Base-by-base conservation (phyloP, 106 monocot species). In the Acorus calamus region DNA sequence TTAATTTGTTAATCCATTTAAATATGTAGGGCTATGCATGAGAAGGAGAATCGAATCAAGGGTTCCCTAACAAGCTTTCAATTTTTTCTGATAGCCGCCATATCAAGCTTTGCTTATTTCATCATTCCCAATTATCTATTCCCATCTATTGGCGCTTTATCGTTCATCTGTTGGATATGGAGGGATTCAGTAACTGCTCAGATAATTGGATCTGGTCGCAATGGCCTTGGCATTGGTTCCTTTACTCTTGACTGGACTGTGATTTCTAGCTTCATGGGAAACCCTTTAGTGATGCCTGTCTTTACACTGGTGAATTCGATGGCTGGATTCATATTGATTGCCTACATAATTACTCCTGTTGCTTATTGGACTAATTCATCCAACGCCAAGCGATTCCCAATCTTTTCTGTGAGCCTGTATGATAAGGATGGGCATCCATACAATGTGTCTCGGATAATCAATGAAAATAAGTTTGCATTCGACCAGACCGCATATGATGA, bases 91-190 rank as follows among this genome's bases (percentile, higher is more conserved):
- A n/a, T 74, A 2, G 83, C 73, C 47, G 53, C 74, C 5, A 59
- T 63, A 14, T 50, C 77, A 49, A 87, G 87, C 80, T 87, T 87
- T 52, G 68, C 75, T 46, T 87, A 87, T 74, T 87, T 80, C 47
- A 52, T 83, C 42, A 11, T 87, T 52, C 87, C 87, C 7, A 69
- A 71, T 62, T 87, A 77, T 70, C 67, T 87, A 52, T 87, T 87
- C 74, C 87, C 79, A 6, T 61, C 79, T 5, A 68, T 87, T 11
- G 64, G 64, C 3, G 55, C 78, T 12, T 46, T 88, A 14, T 88
- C 88, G 14, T 14, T 81, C 56, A 28, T 78, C n/a, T 88, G 88
- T 61, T 80, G 80, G 75, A 50, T 81, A 1, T 88, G 72, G 79
- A 78, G 63, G 46, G 12, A 76, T 49, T 88, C 83, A 0, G 42